phyloP scores from a whole-genome alignment of 371 early-diverging fungal species.

The Coemansia sp. region DNA sequence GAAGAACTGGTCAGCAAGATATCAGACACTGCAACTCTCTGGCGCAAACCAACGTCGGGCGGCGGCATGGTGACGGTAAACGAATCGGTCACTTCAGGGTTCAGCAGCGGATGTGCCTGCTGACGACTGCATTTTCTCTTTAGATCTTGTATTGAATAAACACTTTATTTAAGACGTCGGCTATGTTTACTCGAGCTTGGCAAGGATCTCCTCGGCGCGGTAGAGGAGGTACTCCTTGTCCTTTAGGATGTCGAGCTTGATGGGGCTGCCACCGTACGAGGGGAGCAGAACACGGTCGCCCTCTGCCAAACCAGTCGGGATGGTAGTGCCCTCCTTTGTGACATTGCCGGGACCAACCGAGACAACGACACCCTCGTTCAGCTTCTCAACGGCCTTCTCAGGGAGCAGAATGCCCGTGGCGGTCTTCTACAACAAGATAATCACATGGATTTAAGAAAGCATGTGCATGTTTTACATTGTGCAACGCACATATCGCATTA shows the following conservation, averaged over 20 bases:
- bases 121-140: not conserved
- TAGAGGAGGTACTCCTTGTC: slow-evolving; percentile 70
- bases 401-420: slow-evolving; percentile 95
- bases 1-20: slow-evolving; percentile 88
- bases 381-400: slow-evolving; percentile 94
- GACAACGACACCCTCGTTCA: slow-evolving; percentile 91
- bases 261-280: slow-evolving; percentile 85
- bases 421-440: slow-evolving; percentile 68
- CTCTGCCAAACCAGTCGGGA: slow-evolving; percentile 76
- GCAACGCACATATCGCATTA: not conserved
- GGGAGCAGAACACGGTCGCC: slow-evolving; percentile 96
- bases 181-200: slow-evolving; percentile 65
- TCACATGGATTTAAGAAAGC: not conserved
- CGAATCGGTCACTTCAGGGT: slow-evolving; percentile 41
- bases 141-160: slow-evolving; percentile 3
- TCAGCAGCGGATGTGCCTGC: slow-evolving; percentile 39
- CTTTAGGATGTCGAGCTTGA: slow-evolving; percentile 76
- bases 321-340: slow-evolving; percentile 80
- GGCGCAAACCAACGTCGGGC: slow-evolving; percentile 58
- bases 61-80: slow-evolving; percentile 35
- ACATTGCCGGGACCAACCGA: slow-evolving; percentile 91
- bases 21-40: slow-evolving; percentile 73
- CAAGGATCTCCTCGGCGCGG: slow-evolving; percentile 91
- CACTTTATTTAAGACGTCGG: not conserved
- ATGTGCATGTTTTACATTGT: not conserved